These are phyloP conservation scores for Astrothelium macrocarpum DNA, from an alignment of 495 filamentous ascomycete genomes.

Conservation along the genomic window DNA sequence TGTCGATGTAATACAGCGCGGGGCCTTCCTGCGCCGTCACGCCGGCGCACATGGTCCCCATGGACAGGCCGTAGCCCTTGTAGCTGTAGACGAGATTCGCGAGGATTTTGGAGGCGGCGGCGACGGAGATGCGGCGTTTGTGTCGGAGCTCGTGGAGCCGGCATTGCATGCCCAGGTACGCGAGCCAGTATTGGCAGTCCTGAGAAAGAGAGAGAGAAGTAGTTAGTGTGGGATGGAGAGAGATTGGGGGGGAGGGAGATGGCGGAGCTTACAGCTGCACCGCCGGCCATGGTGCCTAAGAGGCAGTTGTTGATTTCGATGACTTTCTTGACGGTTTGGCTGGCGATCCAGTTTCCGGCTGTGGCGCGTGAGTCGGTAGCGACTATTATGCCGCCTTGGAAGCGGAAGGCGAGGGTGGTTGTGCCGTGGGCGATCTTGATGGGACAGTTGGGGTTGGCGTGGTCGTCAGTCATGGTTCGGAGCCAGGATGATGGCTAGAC, in stretches of 20 bases:
- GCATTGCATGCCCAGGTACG: constrained; percentile 97
- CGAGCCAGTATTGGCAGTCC: constrained; percentile 99
- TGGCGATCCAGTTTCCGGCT: constrained; percentile 96
- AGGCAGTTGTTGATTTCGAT: constrained; percentile 88
- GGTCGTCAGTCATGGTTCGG: constrained; percentile 92
- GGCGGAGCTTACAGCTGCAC: constrained; percentile 63
- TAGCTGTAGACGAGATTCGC: constrained; percentile 96
- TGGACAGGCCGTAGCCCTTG: constrained; percentile 94
- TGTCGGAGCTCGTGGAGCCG: constrained; percentile 97
- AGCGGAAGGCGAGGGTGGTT: constrained; percentile 95
- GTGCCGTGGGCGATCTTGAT: constrained; percentile 99
- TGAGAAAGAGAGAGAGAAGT: constrained; percentile 21
- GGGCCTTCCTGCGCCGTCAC: constrained; percentile 94
- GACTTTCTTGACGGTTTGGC: constrained; percentile 99
- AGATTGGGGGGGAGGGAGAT: neutral
- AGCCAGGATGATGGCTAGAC: constrained; percentile 74
- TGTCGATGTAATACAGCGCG: constrained; percentile 98
- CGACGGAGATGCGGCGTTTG: constrained; percentile 96
- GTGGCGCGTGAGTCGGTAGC: constrained; percentile 94
- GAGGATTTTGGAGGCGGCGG: constrained; percentile 95
- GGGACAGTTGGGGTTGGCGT: constrained; percentile 87
- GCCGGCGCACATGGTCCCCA: constrained; percentile 98
- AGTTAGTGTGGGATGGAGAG: neutral
- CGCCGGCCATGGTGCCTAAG: constrained; percentile 95
- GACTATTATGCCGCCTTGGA: constrained; percentile 96